These are phyloP conservation scores for Clitopilus hobsonii DNA, from an alignment of 768 basidiomycete genomes.

Conservation along the genomic window DNA sequence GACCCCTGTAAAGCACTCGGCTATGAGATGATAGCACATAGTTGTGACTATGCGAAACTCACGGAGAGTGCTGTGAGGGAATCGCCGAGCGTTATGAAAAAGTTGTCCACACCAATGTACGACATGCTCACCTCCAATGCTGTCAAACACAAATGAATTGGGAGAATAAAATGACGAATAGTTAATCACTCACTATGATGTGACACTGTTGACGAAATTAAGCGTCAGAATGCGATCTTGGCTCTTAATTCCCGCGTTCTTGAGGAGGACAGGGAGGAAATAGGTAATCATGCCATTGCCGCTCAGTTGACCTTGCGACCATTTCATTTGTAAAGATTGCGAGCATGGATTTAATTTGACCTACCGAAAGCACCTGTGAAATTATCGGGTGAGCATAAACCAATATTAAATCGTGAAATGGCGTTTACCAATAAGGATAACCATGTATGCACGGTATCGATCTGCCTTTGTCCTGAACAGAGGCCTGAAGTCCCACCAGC, in stretches of 20 bases:
- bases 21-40: background rate
- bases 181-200: slow-evolving; percentile 33
- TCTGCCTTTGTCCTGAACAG: slow-evolving; percentile 41
- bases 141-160: slow-evolving; percentile 9
- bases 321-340: no score
- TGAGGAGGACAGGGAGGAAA: slow-evolving; percentile 40
- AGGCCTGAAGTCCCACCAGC: slow-evolving; percentile 53
- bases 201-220: slow-evolving; percentile 49
- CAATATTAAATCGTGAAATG: background rate
- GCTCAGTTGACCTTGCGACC: slow-evolving; percentile 45
- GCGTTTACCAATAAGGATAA: slow-evolving; percentile 42
- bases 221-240: slow-evolving; percentile 36
- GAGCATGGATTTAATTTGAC: background rate
- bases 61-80: slow-evolving; percentile 11
- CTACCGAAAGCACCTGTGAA: slow-evolving; percentile 20
- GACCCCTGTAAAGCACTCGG: slow-evolving; percentile 33
- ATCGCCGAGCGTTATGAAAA: background rate
- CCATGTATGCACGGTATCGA: slow-evolving; percentile 45
- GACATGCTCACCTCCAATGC: slow-evolving; percentile 28
- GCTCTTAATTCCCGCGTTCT: slow-evolving; percentile 41
- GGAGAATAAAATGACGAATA: background rate
- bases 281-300: slow-evolving; percentile 48
- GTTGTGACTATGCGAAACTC: slow-evolving; percentile 2
- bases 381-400: background rate
- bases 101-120: background rate